A percentile compares a stretch with the other conserved stretches of the same genome.
Evolutionary conservation across 2,329 filamentous ascomycete species (phyloP).

Genomic region (Colletotrichum coccodes): DNA sequence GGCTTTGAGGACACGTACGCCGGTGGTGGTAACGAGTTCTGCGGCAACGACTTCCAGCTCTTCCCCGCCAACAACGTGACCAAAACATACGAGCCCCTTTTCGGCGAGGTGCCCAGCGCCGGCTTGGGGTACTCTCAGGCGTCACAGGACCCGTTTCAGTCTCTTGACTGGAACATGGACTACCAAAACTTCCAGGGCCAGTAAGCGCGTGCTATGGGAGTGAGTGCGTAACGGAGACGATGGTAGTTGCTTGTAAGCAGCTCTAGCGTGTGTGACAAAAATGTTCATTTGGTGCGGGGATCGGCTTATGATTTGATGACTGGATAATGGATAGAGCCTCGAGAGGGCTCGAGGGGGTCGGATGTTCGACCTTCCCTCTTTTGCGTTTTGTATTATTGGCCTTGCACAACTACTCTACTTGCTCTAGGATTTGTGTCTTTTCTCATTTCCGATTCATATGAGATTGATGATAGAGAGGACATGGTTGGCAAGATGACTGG

Average conservation of each 20-base stretch:
- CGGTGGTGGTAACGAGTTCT: constrained; percentile 46
- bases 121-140: constrained; percentile 63
- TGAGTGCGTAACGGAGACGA: background rate
- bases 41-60: constrained; percentile 71
- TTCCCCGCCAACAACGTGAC: constrained; percentile 56
- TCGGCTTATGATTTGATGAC: constrained; percentile 30
- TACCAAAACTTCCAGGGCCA: constrained; percentile 43
- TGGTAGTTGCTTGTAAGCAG: background rate
- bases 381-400: constrained; percentile 25
- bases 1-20: constrained; percentile 66
- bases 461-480: constrained; percentile 26
- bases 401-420: constrained; percentile 23
- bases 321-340: constrained; percentile 24
- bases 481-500: background rate
- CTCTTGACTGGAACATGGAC: constrained; percentile 53
- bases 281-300: constrained; percentile 2
- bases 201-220: constrained; percentile 34
- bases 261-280: constrained; percentile 13
- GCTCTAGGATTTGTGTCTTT: constrained; percentile 16
- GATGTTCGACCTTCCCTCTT: constrained; percentile 5
- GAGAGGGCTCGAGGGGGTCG: constrained; percentile 13
- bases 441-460: constrained; percentile 24
- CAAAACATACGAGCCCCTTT: constrained; percentile 59
- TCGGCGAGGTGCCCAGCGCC: constrained; percentile 61
- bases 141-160: constrained; percentile 61